Percentiles rank a stretch among this genome's conserved stretches.
These are phyloP conservation scores for Termitomyces sp. DNA, from an alignment of 768 basidiomycete genomes.

Conservation along the genomic window DNA sequence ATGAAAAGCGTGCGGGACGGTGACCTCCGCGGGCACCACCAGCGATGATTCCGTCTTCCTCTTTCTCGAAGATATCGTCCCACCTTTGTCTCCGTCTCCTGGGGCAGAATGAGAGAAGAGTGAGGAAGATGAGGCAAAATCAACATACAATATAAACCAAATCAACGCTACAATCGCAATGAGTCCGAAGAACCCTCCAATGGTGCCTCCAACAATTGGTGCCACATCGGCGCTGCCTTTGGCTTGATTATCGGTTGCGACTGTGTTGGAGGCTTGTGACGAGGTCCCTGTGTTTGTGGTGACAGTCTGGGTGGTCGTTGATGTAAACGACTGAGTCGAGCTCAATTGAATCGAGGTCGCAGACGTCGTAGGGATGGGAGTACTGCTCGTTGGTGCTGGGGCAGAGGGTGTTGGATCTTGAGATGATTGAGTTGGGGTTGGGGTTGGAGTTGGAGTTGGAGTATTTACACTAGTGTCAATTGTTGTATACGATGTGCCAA, in stretches of 20 bases:
- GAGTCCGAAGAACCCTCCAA: slow-evolving; percentile 51
- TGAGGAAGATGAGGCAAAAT: slow-evolving; percentile 1
- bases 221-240: slow-evolving; percentile 26
- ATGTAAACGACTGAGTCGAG: slow-evolving; percentile 36
- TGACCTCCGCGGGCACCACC: slow-evolving; percentile 9
- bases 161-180: slow-evolving; percentile 36
- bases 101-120: slow-evolving; percentile 7
- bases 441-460: not conserved
- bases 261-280: slow-evolving; percentile 24
- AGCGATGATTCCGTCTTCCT: slow-evolving; percentile 24
- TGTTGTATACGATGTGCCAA: slow-evolving; percentile 29
- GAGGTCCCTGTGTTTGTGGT: slow-evolving; percentile 31
- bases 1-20: slow-evolving; percentile 23
- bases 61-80: slow-evolving; percentile 50
- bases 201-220: slow-evolving; percentile 47
- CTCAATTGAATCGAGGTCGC: slow-evolving; percentile 24
- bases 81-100: slow-evolving; percentile 43
- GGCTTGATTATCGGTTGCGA: slow-evolving; percentile 18
- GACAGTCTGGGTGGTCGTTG: slow-evolving; percentile 26
- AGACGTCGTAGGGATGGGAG: slow-evolving; percentile 25
- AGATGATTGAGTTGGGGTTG: not conserved
- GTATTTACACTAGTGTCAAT: slow-evolving; percentile 1
- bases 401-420: slow-evolving; percentile 6
- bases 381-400: not conserved
- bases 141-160: slow-evolving; percentile 48